Evolutionary conservation across 2,329 filamentous ascomycete genomes (phyloP), one percentile per base, ranked within the genome.

Genomic region (Lachnum nothofagi): DNA sequence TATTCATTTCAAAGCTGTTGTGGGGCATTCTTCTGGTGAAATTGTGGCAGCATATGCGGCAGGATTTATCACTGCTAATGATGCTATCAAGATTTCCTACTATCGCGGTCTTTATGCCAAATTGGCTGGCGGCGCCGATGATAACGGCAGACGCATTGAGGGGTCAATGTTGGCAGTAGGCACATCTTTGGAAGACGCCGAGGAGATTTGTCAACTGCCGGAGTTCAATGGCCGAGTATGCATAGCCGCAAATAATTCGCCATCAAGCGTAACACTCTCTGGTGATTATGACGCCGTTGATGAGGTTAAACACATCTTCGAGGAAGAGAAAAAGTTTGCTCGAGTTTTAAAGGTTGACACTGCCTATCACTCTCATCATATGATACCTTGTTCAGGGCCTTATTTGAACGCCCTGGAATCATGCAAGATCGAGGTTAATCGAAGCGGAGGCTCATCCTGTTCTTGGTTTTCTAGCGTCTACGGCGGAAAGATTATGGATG

Each of bases 21-120:
- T 68, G 3, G 72, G 74, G 1, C 74, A 76, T 55, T 74, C 71
- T 0, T 67, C 63, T 24, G 74, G 74, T 5, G 74, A 77, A 48
- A 74, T 76, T 33, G 72, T 60, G 1, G 73, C 73, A 1, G 71
- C 72, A 0, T 75, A 71, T 47, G 64, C 71, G 0, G 58, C 67
- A 1, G 65, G 65, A 1, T 54, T 60, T 1, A 39, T 72, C 1
- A 58, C 57, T 14, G 52, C 56, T 2, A 51, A 57, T 3, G 60
- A 66, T 37, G 68, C 70, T 9, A 60, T 66, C 60, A 64, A 68
- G 0, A 65, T 73, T 5, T 77, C 76, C 2, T 80, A 77, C 52
- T 57, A 62, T 49, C 50, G 67, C 41, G 54, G 55, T 8, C 23
- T 39, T 12, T 10, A 19, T 7, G 37, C n/a, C 2, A 66, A 76